Evolutionary conservation across 129 eudicot species (phyloP), one percentile per base, ranked within the genome.

Genomic region (Arctium minus): DNA sequence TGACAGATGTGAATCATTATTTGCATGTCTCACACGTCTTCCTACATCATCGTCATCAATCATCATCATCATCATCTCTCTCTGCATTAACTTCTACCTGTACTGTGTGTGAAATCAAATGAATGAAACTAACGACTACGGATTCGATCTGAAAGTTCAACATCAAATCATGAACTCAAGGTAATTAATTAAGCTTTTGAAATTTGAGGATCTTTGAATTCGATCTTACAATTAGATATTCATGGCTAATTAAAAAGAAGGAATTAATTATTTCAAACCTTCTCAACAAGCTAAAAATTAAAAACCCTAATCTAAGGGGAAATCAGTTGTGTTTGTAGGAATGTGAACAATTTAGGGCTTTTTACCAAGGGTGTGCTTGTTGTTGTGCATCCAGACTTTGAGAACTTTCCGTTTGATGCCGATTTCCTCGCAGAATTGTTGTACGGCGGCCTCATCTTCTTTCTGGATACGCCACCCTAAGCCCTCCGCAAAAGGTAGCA

Each of bases 321-420:
- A 22, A 22, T 32, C 75, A 38, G 11, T 3, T 13, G 33, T 37
- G 75, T 5, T 71, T 71, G 27, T 11, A 13, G 46, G 38, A 38
- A 3, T 39, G 60, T 22, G 60, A 39, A 38, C 22, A 37, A 50
- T 50, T 48, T 85, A 88, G 72, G 84, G 79, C 83, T 85, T 87
- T 85, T 89, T 87, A 86, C 96, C 93, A 38, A 92, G 86, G 68
- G 94, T 90, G 87, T 88, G 88, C 82, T 90, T 90, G 88, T 92
- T 89, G 72, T 92, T 92, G 68, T 90, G 97, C 94, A 90, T 92
- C 94, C 97, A 92, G 1, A 90, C 92, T 38, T 90, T 92, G 31
- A 92, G 85, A 46, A 92, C 93, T 7, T 87, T 91, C 73, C 94
- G 85, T 68, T 70, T 87, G 3, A 94, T 83, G 0, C 98, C 97